Base-by-base conservation (phyloP, 2,329 filamentous ascomycete genomes). In the Beauveria scarabaeidicola region DNA sequence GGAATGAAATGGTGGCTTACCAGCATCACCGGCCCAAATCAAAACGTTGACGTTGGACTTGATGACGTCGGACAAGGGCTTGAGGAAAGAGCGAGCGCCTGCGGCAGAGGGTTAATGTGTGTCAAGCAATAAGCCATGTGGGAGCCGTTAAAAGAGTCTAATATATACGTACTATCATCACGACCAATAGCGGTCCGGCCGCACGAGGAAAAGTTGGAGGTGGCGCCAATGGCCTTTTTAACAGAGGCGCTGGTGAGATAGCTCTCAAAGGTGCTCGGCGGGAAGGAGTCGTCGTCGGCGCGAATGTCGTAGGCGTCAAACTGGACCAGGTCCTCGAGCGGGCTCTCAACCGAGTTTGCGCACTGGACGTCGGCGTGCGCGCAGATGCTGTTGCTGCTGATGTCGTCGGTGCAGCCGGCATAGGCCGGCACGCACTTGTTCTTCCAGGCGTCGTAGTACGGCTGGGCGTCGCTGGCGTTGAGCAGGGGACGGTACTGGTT, bases 11-110 rank as follows among this genome's bases (percentile, higher is more conserved):
- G 25, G 48, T 3, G 23, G 3, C 60, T 44, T 27, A 71, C 71
- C 72, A 3, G 81, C 76, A 58, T 83, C 81, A 38, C 81, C 81
- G 0, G 81, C 79, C 79, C 79, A 84, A 47, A 83, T 69, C 2
- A 83, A 65, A 1, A 79, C 76, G 23, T 72, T 73, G 36, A 83
- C 74, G 2, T 77, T 78, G 8, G 74, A 74, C 62, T 77, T 69
- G 19, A 81, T 74, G 3, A 83, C 74, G 1, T 70, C 66, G 1
- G 75, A 74, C 10, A 82, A 69, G 1, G 71, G 70, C 2, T 70
- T 63, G 15, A 81, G 68, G 64, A 79, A 77, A 25, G 77, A 78
- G 17, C 77, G 74, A 17, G 74, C 66, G 53, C 73, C 73, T 75
- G 19, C 17, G 3, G 38, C n/a, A 41, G 1, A 29, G 13, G 9